These are phyloP conservation scores for Hyphochytrium catenoides DNA, from an alignment of 352 stramenopile genomes.

Conservation along the genomic window DNA sequence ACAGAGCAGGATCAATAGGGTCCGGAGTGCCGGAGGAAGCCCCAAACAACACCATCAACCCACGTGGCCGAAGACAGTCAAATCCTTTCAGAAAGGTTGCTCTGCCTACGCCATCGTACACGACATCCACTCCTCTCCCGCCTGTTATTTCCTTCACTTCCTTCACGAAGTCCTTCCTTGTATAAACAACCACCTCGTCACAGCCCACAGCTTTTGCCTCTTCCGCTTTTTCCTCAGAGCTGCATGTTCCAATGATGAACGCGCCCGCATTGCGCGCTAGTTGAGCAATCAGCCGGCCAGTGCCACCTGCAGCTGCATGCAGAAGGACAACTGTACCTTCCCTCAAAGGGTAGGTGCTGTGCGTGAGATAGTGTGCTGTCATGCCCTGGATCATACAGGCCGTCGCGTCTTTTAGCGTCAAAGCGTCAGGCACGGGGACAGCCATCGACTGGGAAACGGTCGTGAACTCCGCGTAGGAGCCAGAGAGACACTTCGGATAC, in stretches of 20 bases:
- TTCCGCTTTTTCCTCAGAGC: conserved; percentile 4
- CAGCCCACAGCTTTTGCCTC: conserved; percentile 3
- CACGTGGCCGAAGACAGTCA: no score
- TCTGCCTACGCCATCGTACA: conserved; percentile 8
- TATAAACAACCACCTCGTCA: conserved; percentile 7
- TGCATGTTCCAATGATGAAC: conserved; percentile 8
- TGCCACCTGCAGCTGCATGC: conserved; percentile 7
- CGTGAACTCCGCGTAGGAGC: conserved; percentile 36
- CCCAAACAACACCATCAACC: no score
- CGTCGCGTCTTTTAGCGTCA: conserved; percentile 22
- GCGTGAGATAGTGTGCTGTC: conserved; percentile 36
- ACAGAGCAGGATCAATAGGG: no score
- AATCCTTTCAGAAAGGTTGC: no score
- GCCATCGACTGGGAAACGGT: conserved; percentile 19
- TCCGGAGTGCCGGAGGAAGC: no score
- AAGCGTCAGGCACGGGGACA: conserved; percentile 23
- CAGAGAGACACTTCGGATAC: conserved; percentile 25
- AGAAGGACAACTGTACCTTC: conserved; percentile 14
- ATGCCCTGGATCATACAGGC: conserved; percentile 29
- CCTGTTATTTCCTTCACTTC: no score
- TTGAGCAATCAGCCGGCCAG: conserved; percentile 8
- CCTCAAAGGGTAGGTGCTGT: conserved; percentile 23
- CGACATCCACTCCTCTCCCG: conserved; percentile 7
- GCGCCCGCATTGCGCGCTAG: conserved; percentile 4
- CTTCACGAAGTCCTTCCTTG: conserved; percentile 6